phyloP scores from a whole-genome alignment of 2,329 filamentous ascomycete species.

The Xylariaceae sp. region DNA sequence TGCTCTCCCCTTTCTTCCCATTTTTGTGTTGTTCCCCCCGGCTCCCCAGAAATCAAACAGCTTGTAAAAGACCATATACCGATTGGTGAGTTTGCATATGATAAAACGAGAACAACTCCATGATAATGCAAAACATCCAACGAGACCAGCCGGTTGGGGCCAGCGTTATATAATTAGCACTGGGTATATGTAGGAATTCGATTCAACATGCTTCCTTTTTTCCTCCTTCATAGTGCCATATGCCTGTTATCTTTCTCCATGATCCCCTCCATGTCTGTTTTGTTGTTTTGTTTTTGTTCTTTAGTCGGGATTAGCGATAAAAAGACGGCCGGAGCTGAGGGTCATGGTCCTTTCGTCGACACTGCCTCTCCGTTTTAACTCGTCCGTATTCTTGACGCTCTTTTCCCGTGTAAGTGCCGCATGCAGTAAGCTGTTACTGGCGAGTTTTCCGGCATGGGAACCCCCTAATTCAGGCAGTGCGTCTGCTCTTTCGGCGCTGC shows the following conservation, averaged over 20 bases:
- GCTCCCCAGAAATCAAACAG: constrained; percentile 8
- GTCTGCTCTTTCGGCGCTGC: constrained; percentile 57
- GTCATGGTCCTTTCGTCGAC: constrained; percentile 79
- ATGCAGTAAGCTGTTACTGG: constrained; percentile 54
- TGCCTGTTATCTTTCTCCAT: not conserved
- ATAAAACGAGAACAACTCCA: constrained; percentile 21
- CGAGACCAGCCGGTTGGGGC: constrained; percentile 5
- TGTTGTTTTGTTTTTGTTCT: too few relatives aligned
- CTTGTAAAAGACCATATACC: constrained; percentile 9
- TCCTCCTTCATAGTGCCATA: not conserved
- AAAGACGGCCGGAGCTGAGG: constrained; percentile 66
- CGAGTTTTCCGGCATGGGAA: constrained; percentile 43
- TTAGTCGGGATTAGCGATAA: constrained; percentile 79
- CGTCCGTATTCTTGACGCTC: constrained; percentile 62
- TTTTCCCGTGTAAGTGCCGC: constrained; percentile 57
- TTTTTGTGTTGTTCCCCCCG: constrained; percentile 17
- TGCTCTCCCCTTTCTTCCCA: constrained; percentile 11
- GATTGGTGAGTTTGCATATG: constrained; percentile 10
- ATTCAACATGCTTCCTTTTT: not conserved
- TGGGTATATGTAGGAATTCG: constrained; percentile 7
- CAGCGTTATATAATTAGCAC: constrained; percentile 11
- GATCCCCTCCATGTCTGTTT: not conserved
- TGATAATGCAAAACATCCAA: constrained; percentile 25
- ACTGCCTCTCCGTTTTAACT: constrained; percentile 70
- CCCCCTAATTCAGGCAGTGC: constrained; percentile 50